phyloP scores from a whole-genome alignment of 441 rosid species.

The Eugenia klotzschiana region DNA sequence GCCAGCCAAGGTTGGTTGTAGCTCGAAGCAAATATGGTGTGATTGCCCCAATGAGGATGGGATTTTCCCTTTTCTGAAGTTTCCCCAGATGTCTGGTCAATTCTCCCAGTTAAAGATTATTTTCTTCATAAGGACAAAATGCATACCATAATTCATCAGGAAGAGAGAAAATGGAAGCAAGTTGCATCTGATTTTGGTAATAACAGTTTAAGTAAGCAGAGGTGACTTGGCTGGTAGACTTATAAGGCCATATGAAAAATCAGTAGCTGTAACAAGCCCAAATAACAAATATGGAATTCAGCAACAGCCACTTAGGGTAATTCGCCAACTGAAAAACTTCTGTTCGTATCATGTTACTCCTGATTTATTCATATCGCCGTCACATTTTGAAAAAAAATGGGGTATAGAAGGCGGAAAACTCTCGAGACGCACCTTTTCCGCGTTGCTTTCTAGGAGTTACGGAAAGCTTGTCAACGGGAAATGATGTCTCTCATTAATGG shows the following conservation, averaged over 20 bases:
- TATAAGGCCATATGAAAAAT: not conserved
- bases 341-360: too few relatives aligned
- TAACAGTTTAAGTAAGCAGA: not conserved
- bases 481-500: not conserved
- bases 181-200: not conserved
- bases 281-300: not conserved
- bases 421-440: not conserved
- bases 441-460: not conserved
- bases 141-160: not conserved
- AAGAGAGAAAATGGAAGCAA: not conserved
- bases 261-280: not conserved
- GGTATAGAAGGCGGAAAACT: not conserved
- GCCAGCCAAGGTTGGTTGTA: not conserved
- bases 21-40: not conserved
- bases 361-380: not conserved
- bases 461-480: not conserved
- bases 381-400: not conserved
- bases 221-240: not conserved
- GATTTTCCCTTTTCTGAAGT: not conserved
- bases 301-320: not conserved
- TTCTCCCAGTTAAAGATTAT: not conserved
- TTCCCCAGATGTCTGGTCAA: not conserved
- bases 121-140: not conserved
- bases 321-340: not conserved
- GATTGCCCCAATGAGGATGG: not conserved